Conservation (phyloP, 371 early-diverging fungal species). For the Apophysomyces ossiformis region DNA sequence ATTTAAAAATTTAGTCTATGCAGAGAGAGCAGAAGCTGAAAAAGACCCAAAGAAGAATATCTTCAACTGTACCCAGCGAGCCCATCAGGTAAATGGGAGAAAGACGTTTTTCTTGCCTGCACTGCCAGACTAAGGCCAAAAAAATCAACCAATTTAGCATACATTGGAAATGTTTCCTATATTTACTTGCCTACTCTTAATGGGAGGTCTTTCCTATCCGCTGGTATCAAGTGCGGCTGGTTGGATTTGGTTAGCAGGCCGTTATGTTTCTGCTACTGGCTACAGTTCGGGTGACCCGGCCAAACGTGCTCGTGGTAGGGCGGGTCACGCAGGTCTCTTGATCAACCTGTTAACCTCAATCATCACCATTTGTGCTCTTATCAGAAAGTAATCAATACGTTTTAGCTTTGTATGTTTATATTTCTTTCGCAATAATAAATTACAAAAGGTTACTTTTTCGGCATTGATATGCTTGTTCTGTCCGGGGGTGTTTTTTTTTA, state of each 20-base stretch:
- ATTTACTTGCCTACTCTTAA: slow-evolving; percentile 33
- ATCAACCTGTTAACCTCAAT: slow-evolving; percentile 36
- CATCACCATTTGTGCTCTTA: slow-evolving; percentile 20
- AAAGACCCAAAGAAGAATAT: slow-evolving; percentile 56
- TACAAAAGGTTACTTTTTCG: too few species aligned
- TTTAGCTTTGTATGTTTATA: too few species aligned
- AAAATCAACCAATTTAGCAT: slow-evolving; percentile 15
- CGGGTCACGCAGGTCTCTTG: slow-evolving; percentile 46
- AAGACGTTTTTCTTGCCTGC: too few species aligned
- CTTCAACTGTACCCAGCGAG: slow-evolving; percentile 74
- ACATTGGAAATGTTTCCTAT: slow-evolving; percentile 39
- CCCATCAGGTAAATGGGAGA: slow-evolving; percentile 49
- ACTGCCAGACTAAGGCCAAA: not conserved
- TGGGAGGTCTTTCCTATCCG: slow-evolving; percentile 57
- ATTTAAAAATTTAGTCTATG: slow-evolving; percentile 44
- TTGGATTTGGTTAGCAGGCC: slow-evolving; percentile 50
- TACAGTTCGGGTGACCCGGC: slow-evolving; percentile 60
- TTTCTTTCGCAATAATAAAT: too few species aligned
- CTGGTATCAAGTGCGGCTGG: slow-evolving; percentile 50
- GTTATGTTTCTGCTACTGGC: slow-evolving; percentile 47
- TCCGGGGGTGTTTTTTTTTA: too few species aligned
- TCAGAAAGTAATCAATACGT: too few species aligned
- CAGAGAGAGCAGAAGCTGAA: slow-evolving; percentile 58
- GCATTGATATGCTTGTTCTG: too few species aligned
- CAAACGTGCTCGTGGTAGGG: slow-evolving; percentile 44